These are phyloP conservation scores for Ascoidea asiatica DNA, from an alignment of 805 yeast species.

Conservation along the genomic window DNA sequence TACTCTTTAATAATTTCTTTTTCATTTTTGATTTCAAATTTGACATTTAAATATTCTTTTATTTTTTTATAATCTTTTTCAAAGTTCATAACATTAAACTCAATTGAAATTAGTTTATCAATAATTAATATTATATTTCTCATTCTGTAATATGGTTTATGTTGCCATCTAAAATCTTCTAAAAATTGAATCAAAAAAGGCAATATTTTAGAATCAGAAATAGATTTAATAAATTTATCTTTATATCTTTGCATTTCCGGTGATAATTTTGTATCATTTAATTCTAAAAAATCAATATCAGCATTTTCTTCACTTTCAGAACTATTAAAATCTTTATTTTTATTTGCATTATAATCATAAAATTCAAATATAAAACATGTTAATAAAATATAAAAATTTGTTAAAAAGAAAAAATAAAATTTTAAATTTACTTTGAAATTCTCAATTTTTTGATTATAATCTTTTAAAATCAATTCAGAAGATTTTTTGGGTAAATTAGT, in stretches of 20 bases:
- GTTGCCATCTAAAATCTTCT: conserved; percentile 56
- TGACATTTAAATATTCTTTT: conserved; percentile 30
- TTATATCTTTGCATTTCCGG: conserved; percentile 1
- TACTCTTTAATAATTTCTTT: conserved; percentile 13
- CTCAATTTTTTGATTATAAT: not conserved
- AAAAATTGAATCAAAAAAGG: conserved; percentile 31
- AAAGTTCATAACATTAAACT: conserved; percentile 32
- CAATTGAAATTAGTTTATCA: conserved; percentile 39
- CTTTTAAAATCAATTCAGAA: not conserved
- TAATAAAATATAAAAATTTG: conserved; percentile 6
- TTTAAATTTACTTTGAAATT: conserved; percentile 4
- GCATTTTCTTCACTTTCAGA: not conserved
- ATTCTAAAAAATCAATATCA: not conserved
- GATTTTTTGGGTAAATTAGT: not conserved
- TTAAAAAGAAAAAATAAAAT: conserved; percentile 7
- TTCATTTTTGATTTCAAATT: conserved; percentile 21
- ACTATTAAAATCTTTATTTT: not conserved
- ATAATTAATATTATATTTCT: conserved; percentile 41
- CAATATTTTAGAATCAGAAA: conserved; percentile 26
- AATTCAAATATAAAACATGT: conserved; percentile 1
- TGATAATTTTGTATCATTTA: not conserved
- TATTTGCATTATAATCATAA: not conserved
- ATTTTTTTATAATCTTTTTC: conserved; percentile 16
- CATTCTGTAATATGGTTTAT: conserved; percentile 29
- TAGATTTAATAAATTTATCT: conserved; percentile 5